Conservation (phyloP, 495 filamentous ascomycete species). For the Massariosphaeria phaeospora region DNA sequence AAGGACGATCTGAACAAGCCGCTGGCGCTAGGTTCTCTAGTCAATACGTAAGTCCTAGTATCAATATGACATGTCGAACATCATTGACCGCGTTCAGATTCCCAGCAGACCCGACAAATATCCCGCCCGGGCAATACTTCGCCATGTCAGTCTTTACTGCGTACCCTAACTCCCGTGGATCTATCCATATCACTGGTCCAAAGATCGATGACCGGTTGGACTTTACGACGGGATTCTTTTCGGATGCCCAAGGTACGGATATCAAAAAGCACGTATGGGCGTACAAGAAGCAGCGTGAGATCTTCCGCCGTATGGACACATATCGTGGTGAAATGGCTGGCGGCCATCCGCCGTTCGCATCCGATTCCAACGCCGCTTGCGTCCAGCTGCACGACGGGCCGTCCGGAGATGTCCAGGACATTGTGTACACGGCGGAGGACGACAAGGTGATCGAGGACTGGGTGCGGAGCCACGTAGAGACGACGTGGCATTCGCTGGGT, state of each 20-base stretch:
- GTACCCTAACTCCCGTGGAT: constrained; percentile 55
- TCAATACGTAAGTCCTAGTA: constrained; percentile 18
- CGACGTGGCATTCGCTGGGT: constrained; percentile 51
- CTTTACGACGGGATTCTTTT: constrained; percentile 42
- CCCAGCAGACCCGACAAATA: constrained; percentile 33
- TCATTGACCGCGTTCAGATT: constrained; percentile 21
- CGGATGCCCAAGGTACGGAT: constrained; percentile 29
- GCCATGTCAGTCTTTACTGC: constrained; percentile 41
- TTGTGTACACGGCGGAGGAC: constrained; percentile 51
- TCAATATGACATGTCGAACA: not conserved
- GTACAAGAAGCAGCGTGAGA: constrained; percentile 43
- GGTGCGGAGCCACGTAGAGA: constrained; percentile 45
- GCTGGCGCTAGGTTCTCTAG: constrained; percentile 10
- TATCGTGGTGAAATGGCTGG: constrained; percentile 51
- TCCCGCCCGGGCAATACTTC: constrained; percentile 42
- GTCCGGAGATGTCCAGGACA: constrained; percentile 29
- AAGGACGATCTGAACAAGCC: constrained; percentile 23
- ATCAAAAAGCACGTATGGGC: constrained; percentile 46
- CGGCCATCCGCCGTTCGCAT: constrained; percentile 50
- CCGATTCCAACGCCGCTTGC: constrained; percentile 44
- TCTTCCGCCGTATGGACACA: constrained; percentile 49
- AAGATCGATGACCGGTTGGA: constrained; percentile 37
- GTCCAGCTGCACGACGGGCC: constrained; percentile 13
- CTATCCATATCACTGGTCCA: constrained; percentile 49
- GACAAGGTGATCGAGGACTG: constrained; percentile 48